A percentile compares a stretch with the other conserved stretches of the same genome.
Evolutionary conservation across 352 stramenopile species (phyloP).

Genomic region (Globisporangium emineosum): DNA sequence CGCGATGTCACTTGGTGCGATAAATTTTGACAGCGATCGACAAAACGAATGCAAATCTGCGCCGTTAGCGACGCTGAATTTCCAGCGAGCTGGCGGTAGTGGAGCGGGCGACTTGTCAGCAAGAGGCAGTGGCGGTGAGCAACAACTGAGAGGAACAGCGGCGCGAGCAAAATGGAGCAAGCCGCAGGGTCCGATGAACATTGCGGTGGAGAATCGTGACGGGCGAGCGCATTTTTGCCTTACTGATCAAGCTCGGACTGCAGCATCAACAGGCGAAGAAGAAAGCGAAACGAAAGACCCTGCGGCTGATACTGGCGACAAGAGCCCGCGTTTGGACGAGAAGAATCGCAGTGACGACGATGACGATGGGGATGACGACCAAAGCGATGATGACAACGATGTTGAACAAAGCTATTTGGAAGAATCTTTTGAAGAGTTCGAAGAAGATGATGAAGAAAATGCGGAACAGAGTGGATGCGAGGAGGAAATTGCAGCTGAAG

Average conservation of each 20-base stretch:
- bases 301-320: neutral
- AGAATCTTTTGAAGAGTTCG: conserved; percentile 84
- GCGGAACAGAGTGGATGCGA: neutral
- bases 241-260: conserved; percentile 11
- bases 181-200: conserved; percentile 38
- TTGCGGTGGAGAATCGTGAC: conserved; percentile 37
- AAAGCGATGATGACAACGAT: conserved; percentile 19
- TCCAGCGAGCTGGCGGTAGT: neutral
- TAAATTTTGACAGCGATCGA: conserved; percentile 13
- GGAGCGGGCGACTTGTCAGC: conserved; percentile 11
- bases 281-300: conserved; percentile 12
- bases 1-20: neutral
- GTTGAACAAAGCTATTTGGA: conserved; percentile 71
- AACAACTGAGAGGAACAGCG: neutral
- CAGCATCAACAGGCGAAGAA: conserved; percentile 3
- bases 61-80: conserved; percentile 39
- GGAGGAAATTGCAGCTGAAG: conserved; percentile 11
- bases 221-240: conserved; percentile 32
- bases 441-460: conserved; percentile 24
- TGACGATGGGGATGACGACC: conserved; percentile 16
- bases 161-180: conserved; percentile 58
- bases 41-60: conserved; percentile 37
- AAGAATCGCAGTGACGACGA: conserved; percentile 5
- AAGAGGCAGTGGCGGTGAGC: conserved; percentile 4
- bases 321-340: neutral